Base-by-base conservation (phyloP, 2,329 filamentous ascomycete genomes). In the Pyrenophora graminea region DNA sequence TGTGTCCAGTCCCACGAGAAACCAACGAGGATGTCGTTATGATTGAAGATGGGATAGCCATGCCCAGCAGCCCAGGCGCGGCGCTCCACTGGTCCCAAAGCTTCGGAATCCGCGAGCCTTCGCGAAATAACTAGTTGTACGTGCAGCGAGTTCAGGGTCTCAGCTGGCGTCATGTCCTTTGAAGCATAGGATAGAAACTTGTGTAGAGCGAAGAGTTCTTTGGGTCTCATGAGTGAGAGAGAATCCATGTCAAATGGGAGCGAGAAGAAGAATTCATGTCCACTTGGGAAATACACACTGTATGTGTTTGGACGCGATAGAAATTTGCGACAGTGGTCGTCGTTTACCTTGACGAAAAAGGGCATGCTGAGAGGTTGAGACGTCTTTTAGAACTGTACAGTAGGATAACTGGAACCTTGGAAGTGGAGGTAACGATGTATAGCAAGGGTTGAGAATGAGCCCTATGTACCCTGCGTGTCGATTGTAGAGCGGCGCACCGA, bases 1-100 rank as follows among this genome's bases (percentile, higher is more conserved):
- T 7, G 13, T 18, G 43, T 12, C 39, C 49, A 52, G 4, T 23
- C 1, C 49, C 49, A 52, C 12, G 10, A 2, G 6, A 52, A 52
- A 1, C 19, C n/a, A 0, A 21, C 9, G 0, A 33, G 15, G 3
- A 10, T 1, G 8, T 43, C 19, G 17, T 18, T 25, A 6, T 23
- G 7, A 18, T 44, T 34, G 10, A 44, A 52, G 6, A 17, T 9
- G 1, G 45, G 49, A 12, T 18, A 36, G 1, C 45, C 49, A n/a
- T 43, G 21, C 13, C 45, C 49, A 13, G 39, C 30, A 4, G 10
- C 7, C 49, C 49, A 52, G 4, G 39, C 39, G 5, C 15, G 19
- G 6, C 15, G 27, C 12, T 50, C 42, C 6, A 50, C 13, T 12
- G 27, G 10, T 39, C 36, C 21, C 4, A 39, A 36, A 38, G 18